Base-by-base conservation (phyloP, 2,329 filamentous ascomycete species). In the Pseudopyrenochaeta lycopersici region DNA sequence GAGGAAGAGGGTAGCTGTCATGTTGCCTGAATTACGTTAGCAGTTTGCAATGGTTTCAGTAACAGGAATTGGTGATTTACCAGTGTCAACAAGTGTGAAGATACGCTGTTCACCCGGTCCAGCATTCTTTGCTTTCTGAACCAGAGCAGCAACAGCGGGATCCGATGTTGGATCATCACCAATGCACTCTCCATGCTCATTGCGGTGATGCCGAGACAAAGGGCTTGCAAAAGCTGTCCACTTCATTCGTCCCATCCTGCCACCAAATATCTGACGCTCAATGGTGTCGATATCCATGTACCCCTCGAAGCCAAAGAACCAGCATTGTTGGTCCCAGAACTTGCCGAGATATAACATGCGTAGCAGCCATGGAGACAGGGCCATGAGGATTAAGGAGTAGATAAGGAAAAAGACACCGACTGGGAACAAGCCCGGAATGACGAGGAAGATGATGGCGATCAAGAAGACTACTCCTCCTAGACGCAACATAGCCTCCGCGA, bases 241-340 rank as follows among this genome's bases (percentile, higher is more conserved):
- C 30, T 65, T 66, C 40, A 80, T 63, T 7, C 76, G 64, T 6
- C 66, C 68, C 4, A 73, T 48, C 14, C 74, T 61, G 2, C 63
- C 65, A 17, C 77, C 77, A 43, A 79, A 80, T 27, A 80, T 71
- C 21, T 71, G 63, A 9, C 49, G 54, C 54, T 80, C 78, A 30
- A 79, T 76, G 4, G 68, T 67, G 4, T 64, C 66, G 11, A 79
- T 58, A n/a, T 71, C 59, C 56, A 79, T 68, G 52, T 78, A 73
- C 0, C 78, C 77, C 47, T 79, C 76, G 18, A 80, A 73, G 2
- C 77, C 78, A 52, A 80, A 78, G 42, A 81, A 64, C 72, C 76
- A 78, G 14, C 78, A 71, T 48, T 79, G 77, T 7, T 73, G 69
- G 7, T 62, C 64, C 76, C 74, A 78, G 45, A 77, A 64, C 53